Conservation (phyloP, 352 stramenopile genomes). For the Phytophthora litchii region DNA sequence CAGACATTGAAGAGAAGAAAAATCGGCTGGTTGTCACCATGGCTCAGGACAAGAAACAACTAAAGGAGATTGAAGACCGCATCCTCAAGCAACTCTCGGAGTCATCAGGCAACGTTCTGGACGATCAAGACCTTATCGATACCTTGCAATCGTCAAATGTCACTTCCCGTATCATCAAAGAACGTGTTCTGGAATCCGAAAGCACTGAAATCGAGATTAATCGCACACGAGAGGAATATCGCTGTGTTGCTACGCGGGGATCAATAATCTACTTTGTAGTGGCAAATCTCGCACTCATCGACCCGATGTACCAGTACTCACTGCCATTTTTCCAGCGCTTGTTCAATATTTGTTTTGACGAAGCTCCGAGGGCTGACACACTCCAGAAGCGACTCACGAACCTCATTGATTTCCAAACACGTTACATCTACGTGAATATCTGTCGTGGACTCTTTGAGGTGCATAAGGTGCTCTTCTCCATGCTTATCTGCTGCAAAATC, state of each 20-base stretch:
- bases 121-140: conserved; percentile 92
- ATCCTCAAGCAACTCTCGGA: conserved; percentile 94
- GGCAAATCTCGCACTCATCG: conserved; percentile 90
- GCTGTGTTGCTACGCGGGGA: conserved; percentile 88
- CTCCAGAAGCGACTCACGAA: conserved; percentile 72
- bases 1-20: conserved; percentile 95
- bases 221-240: conserved; percentile 88
- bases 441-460: conserved; percentile 94
- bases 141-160: conserved; percentile 88
- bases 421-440: conserved; percentile 95
- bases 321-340: conserved; percentile 92
- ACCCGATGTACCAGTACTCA: conserved; percentile 97
- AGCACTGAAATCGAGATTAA: conserved; percentile 93
- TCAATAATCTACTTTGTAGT: conserved; percentile 97
- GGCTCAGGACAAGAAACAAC: conserved; percentile 92
- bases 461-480: conserved; percentile 94
- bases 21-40: conserved; percentile 93
- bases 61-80: conserved; percentile 93
- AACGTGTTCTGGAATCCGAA: conserved; percentile 92
- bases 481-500: conserved; percentile 96
- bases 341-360: conserved; percentile 92
- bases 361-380: conserved; percentile 57
- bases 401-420: conserved; percentile 91
- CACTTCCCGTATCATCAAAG: conserved; percentile 86
- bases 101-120: conserved; percentile 91